phyloP scores from a whole-genome alignment of 768 basidiomycete species.

The Nidula microcarpa region DNA sequence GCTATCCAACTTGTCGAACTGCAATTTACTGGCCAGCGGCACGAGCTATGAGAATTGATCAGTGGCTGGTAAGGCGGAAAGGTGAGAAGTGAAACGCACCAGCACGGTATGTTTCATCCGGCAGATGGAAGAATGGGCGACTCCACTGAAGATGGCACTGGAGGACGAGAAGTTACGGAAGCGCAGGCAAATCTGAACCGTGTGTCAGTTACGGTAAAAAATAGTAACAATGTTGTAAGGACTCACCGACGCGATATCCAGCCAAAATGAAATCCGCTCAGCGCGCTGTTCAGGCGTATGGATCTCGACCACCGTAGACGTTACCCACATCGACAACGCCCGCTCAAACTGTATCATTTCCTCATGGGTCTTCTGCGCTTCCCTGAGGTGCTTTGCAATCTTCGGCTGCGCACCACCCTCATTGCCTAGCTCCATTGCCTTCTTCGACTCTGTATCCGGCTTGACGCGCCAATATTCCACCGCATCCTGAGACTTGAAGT shows the following conservation, averaged over 20 bases:
- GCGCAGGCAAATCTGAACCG: slow-evolving; percentile 35
- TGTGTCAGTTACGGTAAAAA: neutral
- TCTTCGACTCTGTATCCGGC: slow-evolving; percentile 1
- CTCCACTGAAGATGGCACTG: slow-evolving; percentile 34
- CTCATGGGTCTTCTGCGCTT: slow-evolving; percentile 1
- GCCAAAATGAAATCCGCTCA: slow-evolving; percentile 34
- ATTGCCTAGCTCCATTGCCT: slow-evolving; percentile 5
- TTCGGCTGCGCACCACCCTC: neutral
- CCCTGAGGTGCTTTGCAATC: neutral
- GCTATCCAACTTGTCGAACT: slow-evolving; percentile 22
- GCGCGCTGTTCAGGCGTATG: slow-evolving; percentile 15
- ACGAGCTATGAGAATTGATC: slow-evolving; percentile 14
- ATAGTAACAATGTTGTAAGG: neutral
- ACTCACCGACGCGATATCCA: slow-evolving; percentile 41
- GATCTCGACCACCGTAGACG: slow-evolving; percentile 24
- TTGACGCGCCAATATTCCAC: slow-evolving; percentile 33
- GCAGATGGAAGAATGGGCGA: slow-evolving; percentile 34
- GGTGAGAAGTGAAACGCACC: slow-evolving; percentile 14
- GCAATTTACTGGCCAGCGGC: slow-evolving; percentile 17
- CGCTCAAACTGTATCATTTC: slow-evolving; percentile 31
- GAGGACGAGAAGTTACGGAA: slow-evolving; percentile 44
- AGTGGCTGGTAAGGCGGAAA: neutral
- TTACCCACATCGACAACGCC: slow-evolving; percentile 36
- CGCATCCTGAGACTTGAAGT: slow-evolving; percentile 39
- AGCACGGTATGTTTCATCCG: slow-evolving; percentile 30